These are phyloP conservation scores for Apiotrichum montevideense DNA, from an alignment of 1,284 basidiomycete species.

Conservation along the genomic window DNA sequence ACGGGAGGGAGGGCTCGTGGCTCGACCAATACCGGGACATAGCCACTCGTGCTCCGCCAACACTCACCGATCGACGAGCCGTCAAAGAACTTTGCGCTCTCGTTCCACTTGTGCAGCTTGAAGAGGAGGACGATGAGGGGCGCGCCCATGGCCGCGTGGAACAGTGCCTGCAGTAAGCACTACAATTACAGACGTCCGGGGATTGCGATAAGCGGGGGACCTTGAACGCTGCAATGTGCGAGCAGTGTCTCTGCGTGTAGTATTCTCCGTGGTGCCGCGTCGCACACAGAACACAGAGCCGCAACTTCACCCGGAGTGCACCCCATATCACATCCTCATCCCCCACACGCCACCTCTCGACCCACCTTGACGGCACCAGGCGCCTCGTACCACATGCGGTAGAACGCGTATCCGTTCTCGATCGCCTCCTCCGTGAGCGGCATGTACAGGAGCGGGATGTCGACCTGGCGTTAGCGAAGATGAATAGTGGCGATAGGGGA, in stretches of 20 bases:
- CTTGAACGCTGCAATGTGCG: too few relatives aligned
- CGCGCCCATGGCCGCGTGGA: conserved; percentile 72
- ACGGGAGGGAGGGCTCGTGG: too few relatives aligned
- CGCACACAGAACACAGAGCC: too few relatives aligned
- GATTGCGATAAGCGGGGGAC: too few relatives aligned
- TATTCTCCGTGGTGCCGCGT: too few relatives aligned
- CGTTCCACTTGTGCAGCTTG: conserved; percentile 78
- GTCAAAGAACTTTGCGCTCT: conserved; percentile 87
- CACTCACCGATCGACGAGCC: conserved; percentile 67
- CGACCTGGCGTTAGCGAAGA: conserved; percentile 53
- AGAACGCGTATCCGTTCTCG: conserved; percentile 74
- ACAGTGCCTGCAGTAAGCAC: conserved; percentile 56
- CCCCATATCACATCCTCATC: too few relatives aligned
- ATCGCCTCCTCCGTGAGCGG: conserved; percentile 56
- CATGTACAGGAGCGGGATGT: conserved; percentile 71
- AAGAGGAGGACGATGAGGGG: conserved; percentile 65
- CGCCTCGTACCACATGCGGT: conserved; percentile 81
- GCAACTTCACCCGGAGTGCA: too few relatives aligned
- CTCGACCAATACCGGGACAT: too few relatives aligned
- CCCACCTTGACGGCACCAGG: conserved; percentile 79
- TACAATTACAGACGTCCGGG: too few relatives aligned
- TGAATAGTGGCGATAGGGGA: too few relatives aligned
- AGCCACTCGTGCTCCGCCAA: too few relatives aligned
- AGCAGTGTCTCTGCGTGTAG: too few relatives aligned
- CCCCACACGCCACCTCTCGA: conserved; percentile 1